Evolutionary conservation across 1,284 basidiomycete genomes (phyloP), one percentile per base, ranked within the genome.

Genomic region (Coniferiporia sulphurascens): DNA sequence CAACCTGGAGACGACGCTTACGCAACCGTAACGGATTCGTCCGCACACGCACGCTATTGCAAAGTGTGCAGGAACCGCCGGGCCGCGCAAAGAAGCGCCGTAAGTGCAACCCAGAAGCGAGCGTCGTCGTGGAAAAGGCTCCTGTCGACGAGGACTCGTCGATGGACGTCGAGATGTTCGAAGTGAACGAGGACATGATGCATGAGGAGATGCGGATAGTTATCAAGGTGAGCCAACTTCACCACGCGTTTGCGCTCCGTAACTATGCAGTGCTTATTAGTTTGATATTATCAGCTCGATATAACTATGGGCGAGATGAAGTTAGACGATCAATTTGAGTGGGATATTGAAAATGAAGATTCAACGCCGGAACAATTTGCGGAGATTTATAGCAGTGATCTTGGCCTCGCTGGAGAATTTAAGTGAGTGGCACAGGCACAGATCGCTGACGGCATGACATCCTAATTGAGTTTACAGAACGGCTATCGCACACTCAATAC

Each of bases 281-380:
- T 41, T 41, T 41, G 38, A 10, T 52, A 50, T 65, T 4, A 27
- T 27, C 65, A 95, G 91, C 82, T 99, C 63, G 97, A 99, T 73
- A 94, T 99, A 72, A 93, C 95, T 55, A 90, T 95, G 56, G 95
- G 95, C 35, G 87, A 88, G 17, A 87, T 95, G 76, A 95, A 97
- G 71, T 82, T 99, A 32, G 89, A 95, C 56, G 97, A 99, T 74
- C 92, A 95, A 69, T 97, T 99, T 70, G 97, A 99, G 71, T 99
- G 97, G 97, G 96, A 99, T 72, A 76, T 98, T 49, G 87, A 89
- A 67, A 89, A 89, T 64, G 78, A 82, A 38, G 77, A 80, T 52
- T 87, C 91, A 1, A 89, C 90, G 1, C 94, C 96, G 0, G 97
- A 99, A 73, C 86, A 89, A 55, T 99, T 99, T 73, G 94, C 96